Evolutionary conservation across 495 filamentous ascomycete genomes (phyloP).

Genomic region (Glarea lozoyensis): DNA sequence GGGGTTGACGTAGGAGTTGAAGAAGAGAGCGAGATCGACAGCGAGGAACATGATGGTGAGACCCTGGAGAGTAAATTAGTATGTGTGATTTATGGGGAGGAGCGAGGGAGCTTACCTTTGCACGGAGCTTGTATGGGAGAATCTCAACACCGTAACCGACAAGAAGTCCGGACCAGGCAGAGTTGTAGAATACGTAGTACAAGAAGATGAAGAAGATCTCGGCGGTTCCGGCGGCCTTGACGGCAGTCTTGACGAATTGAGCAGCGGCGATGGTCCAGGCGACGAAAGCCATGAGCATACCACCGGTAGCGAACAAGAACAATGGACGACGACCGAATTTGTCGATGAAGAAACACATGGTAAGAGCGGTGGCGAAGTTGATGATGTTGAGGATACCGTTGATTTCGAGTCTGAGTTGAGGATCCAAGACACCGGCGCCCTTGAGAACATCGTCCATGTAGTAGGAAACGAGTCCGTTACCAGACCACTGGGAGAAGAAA

Average conservation of each 20-base stretch:
- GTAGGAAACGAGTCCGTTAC: constrained; percentile 21
- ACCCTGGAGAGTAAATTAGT: constrained; percentile 2
- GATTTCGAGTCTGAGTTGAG: constrained; percentile 6
- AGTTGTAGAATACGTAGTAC: constrained; percentile 34
- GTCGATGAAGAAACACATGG: constrained; percentile 33
- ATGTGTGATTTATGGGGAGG: not conserved
- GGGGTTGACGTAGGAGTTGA: constrained; percentile 43
- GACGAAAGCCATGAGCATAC: constrained; percentile 28
- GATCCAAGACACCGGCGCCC: constrained; percentile 9
- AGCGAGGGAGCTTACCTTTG: constrained; percentile 26
- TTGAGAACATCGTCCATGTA: constrained; percentile 19
- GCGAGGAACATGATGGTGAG: constrained; percentile 36
- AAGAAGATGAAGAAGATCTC: constrained; percentile 35
- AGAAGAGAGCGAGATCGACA: constrained; percentile 29
- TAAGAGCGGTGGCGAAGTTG: constrained; percentile 30
- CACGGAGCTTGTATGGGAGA: constrained; percentile 25
- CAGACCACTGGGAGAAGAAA: constrained; percentile 21
- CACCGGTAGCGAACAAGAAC: constrained; percentile 29
- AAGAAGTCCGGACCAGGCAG: constrained; percentile 27
- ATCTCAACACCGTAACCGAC: constrained; percentile 36
- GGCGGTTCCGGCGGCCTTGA: constrained; percentile 7
- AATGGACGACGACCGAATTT: constrained; percentile 30
- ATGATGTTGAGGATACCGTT: constrained; percentile 34
- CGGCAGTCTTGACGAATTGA: constrained; percentile 14
- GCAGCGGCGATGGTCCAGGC: constrained; percentile 28